Evolutionary conservation across 148 eudicot species (phyloP), one percentile per base, ranked within the genome.

Genomic region (Dianthus caryophyllus): DNA sequence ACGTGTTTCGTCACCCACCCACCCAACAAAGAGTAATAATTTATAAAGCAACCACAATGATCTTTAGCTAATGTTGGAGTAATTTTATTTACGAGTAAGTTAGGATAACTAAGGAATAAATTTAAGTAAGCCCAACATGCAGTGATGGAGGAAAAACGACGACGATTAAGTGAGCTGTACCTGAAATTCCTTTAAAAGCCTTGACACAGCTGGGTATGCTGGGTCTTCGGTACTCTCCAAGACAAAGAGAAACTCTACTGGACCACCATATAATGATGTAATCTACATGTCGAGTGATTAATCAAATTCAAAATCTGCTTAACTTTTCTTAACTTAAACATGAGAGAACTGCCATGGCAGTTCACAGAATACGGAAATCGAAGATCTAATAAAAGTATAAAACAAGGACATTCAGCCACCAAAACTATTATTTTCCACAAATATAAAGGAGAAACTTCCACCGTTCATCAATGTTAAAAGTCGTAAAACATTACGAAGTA

Each of bases 211-310:
- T 72, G 65, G 91, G 77, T 86, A 91, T 69, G 97, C 97, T 56
- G 91, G 96, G 62, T 91, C 97, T 75, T 86, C 95, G 20, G 83
- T 78, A 79, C 96, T 88, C 54, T 91, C 97, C 71, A 91, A 86
- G 65, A 91, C 73, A 83, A 91, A 91, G 76, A 88, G 83, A 74
- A 84, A 91, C 78, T 91, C 97, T 73, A 88, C 41, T 14, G 89
- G 85, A 62, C 97, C 97, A 48, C 97, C 97, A 69, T 91, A 91
- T 48, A 91, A 72, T 65, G 97, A 79, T 31, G 96, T 91, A 71
- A 91, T 84, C 97, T 91, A 89, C 80, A 80, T 65, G 51, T 43
- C 14, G 30, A 61, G 24, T 43, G 36, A 78, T 17, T 21, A 29
- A 70, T 49, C 58, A 66, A n/a, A 50, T 22, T 33, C 36, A 54